Percentiles rank a stretch among this genome's conserved stretches.
Evolutionary conservation across 2,329 filamentous ascomycete genomes (phyloP).

Genomic region (Huntiella omanensis): DNA sequence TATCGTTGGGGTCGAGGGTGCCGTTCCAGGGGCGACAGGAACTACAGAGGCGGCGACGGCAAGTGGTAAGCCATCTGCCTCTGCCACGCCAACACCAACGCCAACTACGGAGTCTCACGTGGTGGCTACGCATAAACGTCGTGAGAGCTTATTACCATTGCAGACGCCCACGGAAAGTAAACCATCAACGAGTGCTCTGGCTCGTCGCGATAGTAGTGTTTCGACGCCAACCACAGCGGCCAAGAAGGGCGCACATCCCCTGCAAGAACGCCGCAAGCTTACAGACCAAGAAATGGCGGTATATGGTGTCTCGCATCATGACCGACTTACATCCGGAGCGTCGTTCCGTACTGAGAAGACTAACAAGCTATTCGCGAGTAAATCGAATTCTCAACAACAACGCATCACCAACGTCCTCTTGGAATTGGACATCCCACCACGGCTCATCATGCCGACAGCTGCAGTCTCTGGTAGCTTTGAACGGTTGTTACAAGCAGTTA

Average conservation of each 20-base stretch:
- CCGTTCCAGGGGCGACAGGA: slow-evolving; percentile 23
- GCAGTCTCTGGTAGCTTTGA: slow-evolving; percentile 55
- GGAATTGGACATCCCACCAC: slow-evolving; percentile 50
- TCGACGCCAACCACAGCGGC: slow-evolving; percentile 18
- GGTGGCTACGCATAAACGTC: neutral
- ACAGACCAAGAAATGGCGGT: slow-evolving; percentile 54
- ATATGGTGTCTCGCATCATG: slow-evolving; percentile 72
- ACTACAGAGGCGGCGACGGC: slow-evolving; percentile 15
- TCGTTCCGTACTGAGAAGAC: slow-evolving; percentile 76
- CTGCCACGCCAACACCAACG: neutral
- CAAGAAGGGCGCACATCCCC: slow-evolving; percentile 18
- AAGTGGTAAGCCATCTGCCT: neutral
- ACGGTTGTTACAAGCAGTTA: slow-evolving; percentile 46
- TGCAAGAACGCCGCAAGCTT: slow-evolving; percentile 45
- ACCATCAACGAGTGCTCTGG: slow-evolving; percentile 13
- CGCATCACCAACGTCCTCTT: slow-evolving; percentile 55
- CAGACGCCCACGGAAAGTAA: slow-evolving; percentile 16
- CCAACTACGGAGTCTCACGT: neutral
- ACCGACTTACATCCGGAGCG: slow-evolving; percentile 69
- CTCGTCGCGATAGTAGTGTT: slow-evolving; percentile 26
- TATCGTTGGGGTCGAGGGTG: slow-evolving; percentile 43
- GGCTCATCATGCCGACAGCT: slow-evolving; percentile 57
- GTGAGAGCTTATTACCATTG: slow-evolving; percentile 3
- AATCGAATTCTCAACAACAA: slow-evolving; percentile 55
- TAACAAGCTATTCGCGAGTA: slow-evolving; percentile 59